These are phyloP conservation scores for Nicotiana rustica DNA, from an alignment of 305 asterid species.

Conservation along the genomic window DNA sequence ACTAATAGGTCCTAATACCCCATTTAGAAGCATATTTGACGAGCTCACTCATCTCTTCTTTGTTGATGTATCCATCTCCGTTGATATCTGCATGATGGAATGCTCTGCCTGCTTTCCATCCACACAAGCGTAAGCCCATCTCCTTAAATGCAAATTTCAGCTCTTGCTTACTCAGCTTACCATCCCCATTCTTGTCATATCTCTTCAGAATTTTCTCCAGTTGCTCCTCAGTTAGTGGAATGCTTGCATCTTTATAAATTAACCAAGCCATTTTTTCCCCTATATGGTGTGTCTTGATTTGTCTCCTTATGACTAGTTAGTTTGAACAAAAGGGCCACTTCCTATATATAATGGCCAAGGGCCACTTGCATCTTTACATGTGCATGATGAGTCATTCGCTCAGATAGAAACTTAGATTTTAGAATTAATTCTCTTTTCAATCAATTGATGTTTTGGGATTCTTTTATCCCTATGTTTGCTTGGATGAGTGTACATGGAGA, in stretches of 20 bases:
- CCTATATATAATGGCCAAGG: neutral
- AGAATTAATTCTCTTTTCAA: neutral
- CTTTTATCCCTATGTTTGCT: neutral
- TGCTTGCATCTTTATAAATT: neutral
- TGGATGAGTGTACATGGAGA: neutral
- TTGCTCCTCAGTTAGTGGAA: neutral
- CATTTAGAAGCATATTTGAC: constrained; percentile 30
- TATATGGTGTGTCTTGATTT: neutral
- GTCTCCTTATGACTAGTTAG: neutral
- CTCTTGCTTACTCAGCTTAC: constrained; percentile 23
- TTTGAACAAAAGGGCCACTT: neutral
- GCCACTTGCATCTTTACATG: constrained; percentile 11
- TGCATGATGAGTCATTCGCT: neutral
- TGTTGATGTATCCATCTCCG: constrained; percentile 34
- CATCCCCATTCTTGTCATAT: constrained; percentile 34
- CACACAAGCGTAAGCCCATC: neutral
- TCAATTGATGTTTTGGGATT: neutral
- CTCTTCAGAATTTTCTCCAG: neutral
- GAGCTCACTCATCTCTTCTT: constrained; percentile 27
- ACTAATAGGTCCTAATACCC: constrained; percentile 16
- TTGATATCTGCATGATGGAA: constrained; percentile 29
- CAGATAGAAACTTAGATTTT: neutral
- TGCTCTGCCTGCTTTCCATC: constrained; percentile 18
- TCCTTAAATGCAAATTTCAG: constrained; percentile 27
- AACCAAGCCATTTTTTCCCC: neutral